phyloP scores from a whole-genome alignment of 352 stramenopile species.

The Peronospora destructor region DNA sequence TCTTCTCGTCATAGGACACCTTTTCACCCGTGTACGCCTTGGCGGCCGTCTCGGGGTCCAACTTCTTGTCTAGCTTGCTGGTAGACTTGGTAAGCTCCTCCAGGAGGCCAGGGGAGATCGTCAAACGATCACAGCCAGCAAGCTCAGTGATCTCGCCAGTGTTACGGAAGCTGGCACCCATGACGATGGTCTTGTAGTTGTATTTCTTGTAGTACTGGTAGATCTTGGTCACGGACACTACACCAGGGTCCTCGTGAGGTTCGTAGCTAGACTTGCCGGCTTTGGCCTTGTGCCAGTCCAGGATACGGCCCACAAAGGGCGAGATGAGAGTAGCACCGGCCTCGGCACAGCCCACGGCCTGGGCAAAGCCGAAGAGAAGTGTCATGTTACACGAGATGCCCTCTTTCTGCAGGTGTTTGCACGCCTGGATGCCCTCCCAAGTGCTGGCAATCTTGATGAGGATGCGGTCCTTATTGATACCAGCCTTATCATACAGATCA shows the following conservation, averaged over 20 bases:
- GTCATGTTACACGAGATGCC: slow-evolving; percentile 99
- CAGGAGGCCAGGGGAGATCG: slow-evolving; percentile 93
- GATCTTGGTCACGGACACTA: slow-evolving; percentile 94
- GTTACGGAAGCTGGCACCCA: slow-evolving; percentile 94
- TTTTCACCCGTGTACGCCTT: slow-evolving; percentile 73
- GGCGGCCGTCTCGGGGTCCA: slow-evolving; percentile 68
- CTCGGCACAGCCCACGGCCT: slow-evolving; percentile 94
- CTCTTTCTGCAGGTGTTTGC: slow-evolving; percentile 93
- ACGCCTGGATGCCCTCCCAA: slow-evolving; percentile 97
- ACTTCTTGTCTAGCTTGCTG: slow-evolving; percentile 67
- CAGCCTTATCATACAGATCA: slow-evolving; percentile 93
- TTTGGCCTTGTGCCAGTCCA: slow-evolving; percentile 97
- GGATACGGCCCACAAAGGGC: slow-evolving; percentile 93
- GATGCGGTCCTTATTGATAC: slow-evolving; percentile 93
- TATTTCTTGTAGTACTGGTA: slow-evolving; percentile 99
- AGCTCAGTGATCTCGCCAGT: slow-evolving; percentile 96
- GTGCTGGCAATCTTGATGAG: slow-evolving; percentile 98
- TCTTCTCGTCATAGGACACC: slow-evolving; percentile 88
- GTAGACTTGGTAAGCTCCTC: slow-evolving; percentile 86
- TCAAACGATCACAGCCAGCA: slow-evolving; percentile 96
- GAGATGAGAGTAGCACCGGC: slow-evolving; percentile 94
- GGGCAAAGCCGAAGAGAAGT: slow-evolving; percentile 95
- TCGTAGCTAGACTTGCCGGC: slow-evolving; percentile 88
- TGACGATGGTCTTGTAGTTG: slow-evolving; percentile 92
- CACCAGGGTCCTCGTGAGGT: slow-evolving; percentile 93